Conservation (phyloP, 208 protist genomes). For the Wallacemonas rigidus region DNA sequence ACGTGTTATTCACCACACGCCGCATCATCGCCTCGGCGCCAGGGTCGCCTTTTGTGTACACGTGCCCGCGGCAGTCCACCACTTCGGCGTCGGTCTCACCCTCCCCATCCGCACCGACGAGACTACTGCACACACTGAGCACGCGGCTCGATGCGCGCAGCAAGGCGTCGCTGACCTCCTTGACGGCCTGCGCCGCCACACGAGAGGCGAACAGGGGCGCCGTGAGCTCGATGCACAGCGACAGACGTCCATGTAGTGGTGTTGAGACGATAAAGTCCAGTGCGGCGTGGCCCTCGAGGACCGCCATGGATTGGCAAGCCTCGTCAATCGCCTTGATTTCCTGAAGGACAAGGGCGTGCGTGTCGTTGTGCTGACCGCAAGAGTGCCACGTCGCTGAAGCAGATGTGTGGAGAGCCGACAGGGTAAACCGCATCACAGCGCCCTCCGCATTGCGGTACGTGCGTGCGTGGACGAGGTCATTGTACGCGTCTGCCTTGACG, state of each 20-base stretch:
- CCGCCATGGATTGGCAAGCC: constrained; percentile 33
- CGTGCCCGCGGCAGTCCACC: constrained; percentile 90
- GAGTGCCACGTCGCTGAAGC: too few relatives aligned
- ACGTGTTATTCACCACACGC: constrained; percentile 89
- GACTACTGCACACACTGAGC: not conserved
- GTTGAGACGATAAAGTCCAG: constrained; percentile 57
- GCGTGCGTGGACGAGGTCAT: constrained; percentile 34
- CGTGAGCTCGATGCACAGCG: constrained; percentile 62
- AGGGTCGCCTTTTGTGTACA: constrained; percentile 57
- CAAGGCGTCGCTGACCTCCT: constrained; percentile 12
- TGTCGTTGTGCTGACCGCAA: not conserved
- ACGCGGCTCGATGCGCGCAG: not conserved
- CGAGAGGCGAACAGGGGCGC: constrained; percentile 4
- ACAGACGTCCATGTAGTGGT: constrained; percentile 73
- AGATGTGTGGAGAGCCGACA: constrained; percentile 28
- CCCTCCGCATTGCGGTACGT: constrained; percentile 78
- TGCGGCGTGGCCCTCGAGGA: constrained; percentile 31
- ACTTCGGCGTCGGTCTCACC: constrained; percentile 30
- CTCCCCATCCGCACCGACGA: constrained; percentile 17
- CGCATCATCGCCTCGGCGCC: constrained; percentile 68
- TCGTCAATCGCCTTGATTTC: constrained; percentile 29
- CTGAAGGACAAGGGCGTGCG: not conserved
- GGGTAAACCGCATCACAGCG: constrained; percentile 57
- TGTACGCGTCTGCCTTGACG: constrained; percentile 14
- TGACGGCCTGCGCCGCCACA: constrained; percentile 1